Evolutionary conservation across 202 grass and related monocot genomes (phyloP), one percentile per base, ranked within the genome.

Genomic region (Cymbopogon flexuosus): DNA sequence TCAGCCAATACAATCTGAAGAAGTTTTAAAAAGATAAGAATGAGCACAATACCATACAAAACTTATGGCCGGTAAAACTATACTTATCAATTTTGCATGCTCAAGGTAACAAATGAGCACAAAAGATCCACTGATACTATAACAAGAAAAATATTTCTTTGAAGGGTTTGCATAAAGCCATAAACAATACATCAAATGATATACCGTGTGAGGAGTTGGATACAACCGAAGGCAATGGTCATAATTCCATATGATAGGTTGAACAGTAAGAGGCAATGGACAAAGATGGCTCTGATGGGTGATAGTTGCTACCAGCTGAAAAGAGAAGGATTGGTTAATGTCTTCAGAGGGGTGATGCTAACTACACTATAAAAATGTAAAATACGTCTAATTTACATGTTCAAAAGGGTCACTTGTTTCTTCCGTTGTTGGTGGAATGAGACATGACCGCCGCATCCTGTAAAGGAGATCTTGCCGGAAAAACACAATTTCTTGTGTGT

Each of bases 221-320:
- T 98, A 98, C 47, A 98, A 46, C 24, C 92, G 84, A 72, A 97
- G 92, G 84, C 90, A 94, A 82, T 98, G 92, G 83, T 94, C 95
- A 70, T 91, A 98, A 87, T 93, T 98, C 95, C 95, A 98, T 84
- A 98, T 94, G 79, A 98, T 92, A 66, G 95, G 95, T 71, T 94
- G 91, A 69, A 98, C 86, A 62, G 95, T 98, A 46, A 94, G 88
- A 65, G 95, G 95, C 84, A 98, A 79, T 61, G 95, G 95, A 79
- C 92, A 98, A 71, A 97, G 95, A 89, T 97, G 95, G 79, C 95
- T 91, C 86, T 97, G 95, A 86, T 97, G 95, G 64, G 95, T 97
- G 68, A 97, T 89, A 46, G 95, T 97, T 56, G 92, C 95, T 73
- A 97, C 95, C 72, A 94, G 88, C 95, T 94, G 95, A 52, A 74